Base-by-base conservation (phyloP, 2,329 filamentous ascomycete species). In the Sclerotinia nivalis region DNA sequence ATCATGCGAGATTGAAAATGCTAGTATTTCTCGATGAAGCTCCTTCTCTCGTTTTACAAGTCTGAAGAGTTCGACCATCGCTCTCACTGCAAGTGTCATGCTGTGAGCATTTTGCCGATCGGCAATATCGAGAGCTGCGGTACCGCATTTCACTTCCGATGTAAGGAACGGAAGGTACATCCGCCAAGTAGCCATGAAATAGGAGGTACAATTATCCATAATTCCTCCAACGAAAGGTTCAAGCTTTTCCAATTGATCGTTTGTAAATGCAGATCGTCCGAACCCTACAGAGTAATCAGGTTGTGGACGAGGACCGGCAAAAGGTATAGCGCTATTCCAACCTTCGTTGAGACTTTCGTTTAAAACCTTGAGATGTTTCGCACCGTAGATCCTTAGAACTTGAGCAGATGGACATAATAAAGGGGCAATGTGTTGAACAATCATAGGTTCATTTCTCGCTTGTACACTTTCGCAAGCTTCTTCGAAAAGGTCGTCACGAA, bases 131-230 rank as follows among this genome's bases (percentile, higher is more conserved):
- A 83, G 81, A 1, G 74, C 77, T 37, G 72, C 76, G 40, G 76
- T 74, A 56, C 82, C 79, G 71, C 80, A 83, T 74, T 84, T 84
- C 0, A 84, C 82, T 74, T 86, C 82, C 74, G 80, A 83, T 0
- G 81, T 81, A 0, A 86, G 76, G 72, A 85, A 86, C 2, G 83
- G 83, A 72, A 86, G 84, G 77, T 81, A 83, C 78, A 85, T 84
- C 7, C 80, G 76, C 68, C 79, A 82, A 18, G 81, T 85, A 12
- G 74, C 80, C 78, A 83, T 82, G 66, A 85, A 84, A 1, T 40
- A 31, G 25, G 68, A 71, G n/a, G 79, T 58, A 58, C 4, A 58
- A 0, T 2, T 83, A 6, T 78, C 73, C 22, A 45, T 22, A 20
- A 70, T 1, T 13, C 61, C 64, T 0, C 55, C 54, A 31, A 52